phyloP scores from a whole-genome alignment of 345 rosid genomes.

The Trapa incisa region DNA sequence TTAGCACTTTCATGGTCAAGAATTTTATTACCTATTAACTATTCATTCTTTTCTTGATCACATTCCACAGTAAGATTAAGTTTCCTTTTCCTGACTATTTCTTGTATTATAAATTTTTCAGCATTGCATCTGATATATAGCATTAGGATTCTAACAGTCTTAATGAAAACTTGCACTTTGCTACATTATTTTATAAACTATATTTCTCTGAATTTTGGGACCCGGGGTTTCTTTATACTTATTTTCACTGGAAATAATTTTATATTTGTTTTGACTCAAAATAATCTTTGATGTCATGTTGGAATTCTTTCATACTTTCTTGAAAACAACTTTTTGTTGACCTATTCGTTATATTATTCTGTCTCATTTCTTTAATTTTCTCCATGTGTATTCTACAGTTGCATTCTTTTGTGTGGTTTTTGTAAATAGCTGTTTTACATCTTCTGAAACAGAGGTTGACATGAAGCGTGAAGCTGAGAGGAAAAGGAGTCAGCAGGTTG shows the following conservation, averaged over 20 bases:
- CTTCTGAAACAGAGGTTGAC: slow-evolving; percentile 43
- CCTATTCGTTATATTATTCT: background rate
- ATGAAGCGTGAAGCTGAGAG: slow-evolving; percentile 73
- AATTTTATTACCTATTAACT: background rate
- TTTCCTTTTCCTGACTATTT: background rate
- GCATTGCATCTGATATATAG: background rate
- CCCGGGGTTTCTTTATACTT: background rate
- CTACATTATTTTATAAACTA: background rate
- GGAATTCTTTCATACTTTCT: background rate
- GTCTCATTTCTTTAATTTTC: background rate
- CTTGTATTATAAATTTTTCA: background rate
- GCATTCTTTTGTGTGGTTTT: background rate
- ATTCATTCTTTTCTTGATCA: background rate
- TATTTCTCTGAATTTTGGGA: background rate
- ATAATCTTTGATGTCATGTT: background rate
- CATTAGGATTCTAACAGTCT: background rate
- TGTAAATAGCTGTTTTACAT: background rate
- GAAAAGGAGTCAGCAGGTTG: slow-evolving; percentile 73
- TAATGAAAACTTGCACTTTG: background rate
- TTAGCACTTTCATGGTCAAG: background rate
- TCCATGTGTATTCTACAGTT: background rate
- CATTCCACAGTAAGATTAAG: background rate
- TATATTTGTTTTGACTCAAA: background rate
- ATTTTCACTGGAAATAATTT: background rate
- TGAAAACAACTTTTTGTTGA: background rate